phyloP scores from a whole-genome alignment of 2,329 filamentous ascomycete genomes.

The Ophiosphaerella korrae region DNA sequence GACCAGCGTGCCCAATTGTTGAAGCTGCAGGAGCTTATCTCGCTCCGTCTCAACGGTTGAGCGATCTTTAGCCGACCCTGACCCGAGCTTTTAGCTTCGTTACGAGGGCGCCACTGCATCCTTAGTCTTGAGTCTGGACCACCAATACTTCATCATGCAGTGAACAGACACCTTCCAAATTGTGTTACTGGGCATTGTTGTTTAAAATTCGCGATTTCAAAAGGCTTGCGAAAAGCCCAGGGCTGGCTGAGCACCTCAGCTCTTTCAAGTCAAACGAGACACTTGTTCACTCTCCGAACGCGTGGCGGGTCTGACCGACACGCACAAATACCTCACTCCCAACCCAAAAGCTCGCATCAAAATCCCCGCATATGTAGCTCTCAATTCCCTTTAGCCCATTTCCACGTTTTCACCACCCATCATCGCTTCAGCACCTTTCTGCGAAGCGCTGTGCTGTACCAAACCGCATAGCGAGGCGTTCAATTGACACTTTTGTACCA shows the following conservation, averaged over 20 bases:
- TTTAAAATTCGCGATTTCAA: background rate
- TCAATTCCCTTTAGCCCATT: background rate
- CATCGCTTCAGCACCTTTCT: background rate
- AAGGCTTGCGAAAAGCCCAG: background rate
- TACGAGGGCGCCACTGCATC: conserved; percentile 22
- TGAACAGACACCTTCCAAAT: conserved; percentile 6
- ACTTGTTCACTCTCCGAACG: conserved; percentile 17
- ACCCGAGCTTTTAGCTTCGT: conserved; percentile 23
- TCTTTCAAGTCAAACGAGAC: conserved; percentile 20
- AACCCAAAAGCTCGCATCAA: background rate
- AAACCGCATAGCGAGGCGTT: conserved; percentile 44
- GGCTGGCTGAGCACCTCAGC: conserved; percentile 12
- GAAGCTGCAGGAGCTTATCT: conserved; percentile 40
- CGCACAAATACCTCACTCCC: background rate
- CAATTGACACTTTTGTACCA: conserved; percentile 16
- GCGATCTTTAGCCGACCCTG: conserved; percentile 14
- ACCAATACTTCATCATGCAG: conserved; percentile 17
- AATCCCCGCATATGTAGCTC: background rate
- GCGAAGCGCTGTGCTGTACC: conserved; percentile 18
- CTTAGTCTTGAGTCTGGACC: conserved; percentile 24
- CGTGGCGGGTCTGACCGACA: conserved; percentile 15
- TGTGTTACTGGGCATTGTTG: conserved; percentile 4
- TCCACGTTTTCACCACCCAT: conserved; percentile 1
- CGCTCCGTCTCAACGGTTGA: conserved; percentile 36
- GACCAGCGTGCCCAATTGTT: conserved; percentile 37